Evolutionary conservation across 371 early-diverging fungal species (phyloP), one percentile per base, ranked within the genome.

Genomic region (Lichtheimia corymbifera): DNA sequence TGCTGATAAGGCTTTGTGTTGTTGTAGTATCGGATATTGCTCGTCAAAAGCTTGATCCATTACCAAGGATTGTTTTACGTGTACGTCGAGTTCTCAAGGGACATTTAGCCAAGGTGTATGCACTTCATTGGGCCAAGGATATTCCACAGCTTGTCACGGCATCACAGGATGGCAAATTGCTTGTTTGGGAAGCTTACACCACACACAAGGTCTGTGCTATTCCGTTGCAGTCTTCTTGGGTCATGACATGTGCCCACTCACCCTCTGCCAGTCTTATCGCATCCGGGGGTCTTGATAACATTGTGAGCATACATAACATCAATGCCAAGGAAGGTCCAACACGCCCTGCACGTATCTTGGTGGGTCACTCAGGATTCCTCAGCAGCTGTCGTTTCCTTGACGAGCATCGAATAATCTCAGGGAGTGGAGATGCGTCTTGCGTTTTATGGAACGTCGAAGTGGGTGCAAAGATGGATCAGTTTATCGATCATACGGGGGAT

Each of bases 401-500:
- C 40, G 98, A 97, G 74, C 84, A 93, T 15, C 95, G 93, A 74
- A 96, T 97, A 57, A 70, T 97, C 59, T 93, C 97, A 0, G 73
- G 84, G 4, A 93, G 93, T 52, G 98, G 98, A 44, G 98, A 97
- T 73, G 97, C 94, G 93, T 89, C 92, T 58, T 96, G 96, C 72
- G 93, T 96, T 87, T 86, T 97, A 28, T 97, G 98, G 98, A 97
- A 97, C 74, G 91, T 97, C 65, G 96, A 96, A 71, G 93, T 95
- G 2, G 95, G 95, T 43, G 87, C 93, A 71, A 96, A 95, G 79
- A 84, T 91, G 20, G 79, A 89, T 64, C 95, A 95, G 68, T 97
- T 97, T 69, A 88, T 79, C 58, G 98, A 96, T 73, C 98, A 97
- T 71, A 92, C 95, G 3, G 98, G 96, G 42, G 98, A 97, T 72